phyloP scores from a whole-genome alignment of 139 green algal genomes.

The Coccomyxa sp. region DNA sequence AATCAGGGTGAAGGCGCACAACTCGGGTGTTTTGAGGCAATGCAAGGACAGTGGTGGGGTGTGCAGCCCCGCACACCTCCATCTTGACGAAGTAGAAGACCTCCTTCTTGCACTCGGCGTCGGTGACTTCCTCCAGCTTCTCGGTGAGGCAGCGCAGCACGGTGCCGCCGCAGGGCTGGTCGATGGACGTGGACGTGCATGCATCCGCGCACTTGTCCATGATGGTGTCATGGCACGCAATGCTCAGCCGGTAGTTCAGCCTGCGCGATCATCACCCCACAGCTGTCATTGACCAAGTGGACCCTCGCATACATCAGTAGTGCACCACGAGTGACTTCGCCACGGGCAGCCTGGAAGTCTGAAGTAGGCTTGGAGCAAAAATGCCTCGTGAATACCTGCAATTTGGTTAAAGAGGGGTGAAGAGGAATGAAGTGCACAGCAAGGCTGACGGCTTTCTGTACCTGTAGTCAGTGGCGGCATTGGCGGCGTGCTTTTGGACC shows the following conservation, averaged over 20 bases:
- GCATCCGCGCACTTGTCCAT: constrained; percentile 53
- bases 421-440: not conserved
- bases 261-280: constrained; percentile 4
- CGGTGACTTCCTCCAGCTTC: constrained; percentile 64
- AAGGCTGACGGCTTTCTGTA: not conserved
- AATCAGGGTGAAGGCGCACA: no score
- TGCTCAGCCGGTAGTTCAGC: constrained; percentile 76
- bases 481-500: constrained; percentile 53
- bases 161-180: constrained; percentile 55
- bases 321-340: no score
- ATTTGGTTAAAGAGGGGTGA: not conserved
- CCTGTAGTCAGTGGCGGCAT: constrained; percentile 70
- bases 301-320: no score
- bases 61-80: constrained; percentile 37
- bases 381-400: no score
- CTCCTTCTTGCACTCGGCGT: constrained; percentile 72
- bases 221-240: constrained; percentile 65
- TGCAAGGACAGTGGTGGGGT: no score
- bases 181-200: constrained; percentile 5
- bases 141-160: constrained; percentile 83
- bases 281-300: not conserved
- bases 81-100: constrained; percentile 79
- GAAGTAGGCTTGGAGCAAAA: no score
- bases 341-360: no score
- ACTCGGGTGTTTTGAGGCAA: no score